Evolutionary conservation across 139 green algal genomes (phyloP), one percentile per base, ranked within the genome.

Genomic region (Tetraselmis striata): DNA sequence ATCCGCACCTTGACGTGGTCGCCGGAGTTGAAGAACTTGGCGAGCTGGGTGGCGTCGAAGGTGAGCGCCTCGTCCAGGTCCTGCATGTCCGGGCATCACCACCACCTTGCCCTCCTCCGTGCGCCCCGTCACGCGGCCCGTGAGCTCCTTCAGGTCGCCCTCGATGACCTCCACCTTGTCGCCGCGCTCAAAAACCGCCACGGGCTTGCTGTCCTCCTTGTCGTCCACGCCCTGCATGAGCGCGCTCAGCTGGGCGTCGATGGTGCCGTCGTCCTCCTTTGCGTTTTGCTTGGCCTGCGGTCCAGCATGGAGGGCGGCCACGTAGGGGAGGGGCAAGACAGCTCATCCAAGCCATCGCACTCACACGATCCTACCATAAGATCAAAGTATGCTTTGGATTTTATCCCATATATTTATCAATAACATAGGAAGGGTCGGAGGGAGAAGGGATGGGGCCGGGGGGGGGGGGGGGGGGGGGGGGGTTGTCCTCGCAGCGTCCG

Each of bases 121-220:
- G 1, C 95, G 80, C 30, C 86, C 83, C 26, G 82, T 79, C 76
- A 97, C 91, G 11, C 31, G 79, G 2, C 93, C 96, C 75, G 85
- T 86, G 59, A 99, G 85, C 74, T 92, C 91, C 77, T 92, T 89
- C 23, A 99, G 89, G 79, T 99, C 96, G 74, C 95, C 95, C 76
- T 90, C 86, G 11, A 90, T 75, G 28, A 97, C 90, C 45, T 89
- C 59, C 23, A 95, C 91, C 31, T 79, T 77, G 81, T 95, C 90
- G 29, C 88, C 91, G 45, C 45, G 45, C 45, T 67, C 45, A 67
- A 67, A 67, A 5, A 67, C 45, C 45, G 18, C 45, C 45, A 18
- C 18, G 45, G 45, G 45, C 45, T 18, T 18, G 45, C 45, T 67
- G 45, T 67, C 45, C 5, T 18, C 45, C 18, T 67, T 67, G 45